Base-by-base conservation (phyloP, 2,329 filamentous ascomycete species). In the Seiridium unicorne region DNA sequence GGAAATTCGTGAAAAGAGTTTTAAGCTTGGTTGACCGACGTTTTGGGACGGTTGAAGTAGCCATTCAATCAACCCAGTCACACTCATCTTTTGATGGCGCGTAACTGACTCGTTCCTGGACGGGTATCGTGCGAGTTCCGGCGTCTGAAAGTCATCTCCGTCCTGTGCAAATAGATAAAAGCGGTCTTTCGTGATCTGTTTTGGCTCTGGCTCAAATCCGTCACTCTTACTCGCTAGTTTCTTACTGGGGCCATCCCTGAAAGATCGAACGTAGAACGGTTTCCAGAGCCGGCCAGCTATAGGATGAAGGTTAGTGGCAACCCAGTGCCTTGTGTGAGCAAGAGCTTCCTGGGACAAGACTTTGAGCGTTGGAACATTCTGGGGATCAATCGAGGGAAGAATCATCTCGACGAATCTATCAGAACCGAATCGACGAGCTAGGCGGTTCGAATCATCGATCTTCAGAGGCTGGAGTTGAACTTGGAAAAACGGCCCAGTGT, bases 351-450 rank as follows among this genome's bases (percentile, higher is more conserved):
- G 26, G 2, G 44, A 32, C 7, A 57, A n/a, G 5, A 10, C 35
- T 38, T 48, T 57, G 3, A 57, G 44, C 10, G 5, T 11, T 3
- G 54, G 44, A 0, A 59, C 44, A 6, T 59, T 61, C 3, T 55
- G 44, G 1, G 36, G 36, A 18, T 62, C 60, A 34, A 62, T 58
- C n/a, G 55, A 49, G 7, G 85, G 84, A 4, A 87, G 73, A 4
- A 78, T 68, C 0, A 89, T 60, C 57, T 88, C 83, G 1, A 89
- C 62, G 51, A 87, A 87, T 0, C 86, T 77, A 63, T 89, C 85
- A 0, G 79, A 71, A 0, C 86, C 85, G 63, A 86, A 87, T 4
- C 79, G 80, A 10, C 86, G 79, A 26, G 74, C 73, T 0, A 88
- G 69, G 1, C 86, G 81, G 68, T 85, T 78, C 0, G 80, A 74